phyloP scores from a whole-genome alignment of 305 asterid species.

The Solanum hybrid region DNA sequence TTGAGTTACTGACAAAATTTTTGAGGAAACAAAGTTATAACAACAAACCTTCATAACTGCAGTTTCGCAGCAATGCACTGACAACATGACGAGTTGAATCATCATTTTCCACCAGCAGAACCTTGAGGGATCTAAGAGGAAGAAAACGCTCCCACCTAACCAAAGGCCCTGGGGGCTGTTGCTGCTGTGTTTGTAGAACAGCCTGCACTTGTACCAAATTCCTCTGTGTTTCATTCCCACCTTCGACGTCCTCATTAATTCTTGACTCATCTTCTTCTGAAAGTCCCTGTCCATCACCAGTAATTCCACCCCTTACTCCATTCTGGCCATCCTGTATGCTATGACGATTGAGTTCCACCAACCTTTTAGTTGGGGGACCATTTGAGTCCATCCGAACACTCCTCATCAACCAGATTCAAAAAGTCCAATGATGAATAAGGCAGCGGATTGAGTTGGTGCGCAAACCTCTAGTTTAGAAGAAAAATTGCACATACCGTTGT shows the following conservation, averaged over 20 bases:
- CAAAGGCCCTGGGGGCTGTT: slow-evolving; percentile 24
- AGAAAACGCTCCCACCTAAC: slow-evolving; percentile 48
- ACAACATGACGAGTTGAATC: slow-evolving; percentile 47
- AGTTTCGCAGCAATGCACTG: slow-evolving; percentile 42
- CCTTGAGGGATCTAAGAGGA: slow-evolving; percentile 38
- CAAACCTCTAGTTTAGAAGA: slow-evolving; percentile 21
- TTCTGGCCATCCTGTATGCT: slow-evolving; percentile 12
- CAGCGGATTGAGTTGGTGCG: slow-evolving; percentile 21
- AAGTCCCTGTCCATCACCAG: slow-evolving; percentile 20
- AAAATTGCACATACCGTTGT: slow-evolving; percentile 25
- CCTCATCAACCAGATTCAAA: slow-evolving; percentile 47
- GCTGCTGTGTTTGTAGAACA: slow-evolving; percentile 16
- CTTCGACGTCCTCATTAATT: slow-evolving; percentile 18
- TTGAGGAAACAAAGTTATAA: neutral
- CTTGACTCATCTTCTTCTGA: slow-evolving; percentile 29
- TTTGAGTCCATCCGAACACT: slow-evolving; percentile 18
- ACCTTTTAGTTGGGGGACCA: slow-evolving; percentile 24
- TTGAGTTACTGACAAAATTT: neutral
- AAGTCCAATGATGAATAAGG: slow-evolving; percentile 25
- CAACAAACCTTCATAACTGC: slow-evolving; percentile 42
- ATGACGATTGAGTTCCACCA: slow-evolving; percentile 16
- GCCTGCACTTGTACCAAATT: slow-evolving; percentile 20
- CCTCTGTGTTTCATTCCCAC: slow-evolving; percentile 9
- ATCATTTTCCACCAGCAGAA: slow-evolving; percentile 45
- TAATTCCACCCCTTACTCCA: slow-evolving; percentile 18